Base-by-base conservation (phyloP, 345 rosid species). In the Salix exigua region DNA sequence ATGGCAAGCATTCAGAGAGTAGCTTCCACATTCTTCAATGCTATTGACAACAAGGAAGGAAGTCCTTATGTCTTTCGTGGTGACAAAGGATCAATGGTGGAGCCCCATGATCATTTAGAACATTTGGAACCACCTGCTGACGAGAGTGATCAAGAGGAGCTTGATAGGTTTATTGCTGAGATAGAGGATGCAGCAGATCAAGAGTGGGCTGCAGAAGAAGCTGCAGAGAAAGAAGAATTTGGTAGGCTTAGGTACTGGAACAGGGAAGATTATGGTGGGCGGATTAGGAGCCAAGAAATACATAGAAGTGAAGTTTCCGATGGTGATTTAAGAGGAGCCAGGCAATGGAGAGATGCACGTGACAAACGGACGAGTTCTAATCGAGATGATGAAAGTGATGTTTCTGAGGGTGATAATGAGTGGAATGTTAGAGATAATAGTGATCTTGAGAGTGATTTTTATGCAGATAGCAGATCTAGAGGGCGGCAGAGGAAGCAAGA, bases 1-100 rank as follows among this genome's bases (percentile, higher is more conserved):
- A 91, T 95, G 99, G 99, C 99, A 65, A 93, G 97, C 70, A 91
- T 95, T 75, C 99, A 89, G 78, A 90, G 98, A 87, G 99, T 95
- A 19, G 99, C 99, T 75, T 89, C 99, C 64, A 95, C 99, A 19
- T 95, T 95, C 84, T 95, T 93, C 80, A 90, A 93, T 79, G 99
- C 99, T 71, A 93, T 95, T 44, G 98, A 95, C 82, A 89, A 88
- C 78, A 95, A 89, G 79, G 93, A 91, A 87, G 99, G 99, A 79
- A 95, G 89, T 74, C 99, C 98, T 0, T 95, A 93, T 81, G 93
- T 95, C 60, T 95, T 90, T 81, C 91, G 79, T 37, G 94, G 88
- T 76, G 93, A 88, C 55, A 83, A 81, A 69, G 81, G 76, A 71
- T 58, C 85, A 53, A 79, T 63, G 38, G 50, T 44, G 18, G 84